phyloP scores from a whole-genome alignment of 2,329 filamentous ascomycete species.

The Alternaria burnsii region DNA sequence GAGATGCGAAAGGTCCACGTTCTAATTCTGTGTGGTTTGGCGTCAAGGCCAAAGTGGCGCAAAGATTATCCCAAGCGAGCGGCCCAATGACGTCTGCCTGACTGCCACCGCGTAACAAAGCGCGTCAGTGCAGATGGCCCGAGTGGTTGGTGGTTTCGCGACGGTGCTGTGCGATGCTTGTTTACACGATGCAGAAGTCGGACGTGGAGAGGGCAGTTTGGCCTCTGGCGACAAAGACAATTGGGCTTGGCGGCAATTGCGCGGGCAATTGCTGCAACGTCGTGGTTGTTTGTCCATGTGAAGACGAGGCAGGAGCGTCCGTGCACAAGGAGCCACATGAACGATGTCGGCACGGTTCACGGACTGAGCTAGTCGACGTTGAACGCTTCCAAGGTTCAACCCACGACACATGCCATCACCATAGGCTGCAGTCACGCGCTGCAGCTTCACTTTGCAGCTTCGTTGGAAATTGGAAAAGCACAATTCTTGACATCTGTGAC shows the following conservation, averaged over 20 bases:
- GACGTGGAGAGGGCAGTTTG: not conserved
- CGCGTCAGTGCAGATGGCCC: constrained; percentile 6
- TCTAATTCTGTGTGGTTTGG: constrained; percentile 37
- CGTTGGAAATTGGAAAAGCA: no score
- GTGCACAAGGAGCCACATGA: constrained; percentile 13
- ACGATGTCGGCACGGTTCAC: constrained; percentile 2
- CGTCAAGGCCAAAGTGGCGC: constrained; percentile 30
- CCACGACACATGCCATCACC: constrained; percentile 20
- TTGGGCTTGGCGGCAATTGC: constrained; percentile 5
- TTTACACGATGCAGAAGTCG: not conserved
- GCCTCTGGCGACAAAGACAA: not conserved
- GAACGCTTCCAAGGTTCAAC: constrained; percentile 8
- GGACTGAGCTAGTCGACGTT: not conserved
- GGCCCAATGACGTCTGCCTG: constrained; percentile 38
- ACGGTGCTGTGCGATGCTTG: not conserved
- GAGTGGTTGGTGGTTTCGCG: constrained; percentile 6
- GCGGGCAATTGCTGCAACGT: not conserved
- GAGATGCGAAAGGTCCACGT: constrained; percentile 39
- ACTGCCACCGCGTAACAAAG: constrained; percentile 12
- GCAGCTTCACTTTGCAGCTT: constrained; percentile 3
- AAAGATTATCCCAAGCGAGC: constrained; percentile 34
- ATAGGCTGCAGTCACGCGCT: constrained; percentile 9
- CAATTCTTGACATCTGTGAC: not conserved
- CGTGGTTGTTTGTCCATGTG: constrained; percentile 12
- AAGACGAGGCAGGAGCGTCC: constrained; percentile 16